phyloP scores from a whole-genome alignment of 768 basidiomycete species.

The Sporobolomyces phaffii region DNA sequence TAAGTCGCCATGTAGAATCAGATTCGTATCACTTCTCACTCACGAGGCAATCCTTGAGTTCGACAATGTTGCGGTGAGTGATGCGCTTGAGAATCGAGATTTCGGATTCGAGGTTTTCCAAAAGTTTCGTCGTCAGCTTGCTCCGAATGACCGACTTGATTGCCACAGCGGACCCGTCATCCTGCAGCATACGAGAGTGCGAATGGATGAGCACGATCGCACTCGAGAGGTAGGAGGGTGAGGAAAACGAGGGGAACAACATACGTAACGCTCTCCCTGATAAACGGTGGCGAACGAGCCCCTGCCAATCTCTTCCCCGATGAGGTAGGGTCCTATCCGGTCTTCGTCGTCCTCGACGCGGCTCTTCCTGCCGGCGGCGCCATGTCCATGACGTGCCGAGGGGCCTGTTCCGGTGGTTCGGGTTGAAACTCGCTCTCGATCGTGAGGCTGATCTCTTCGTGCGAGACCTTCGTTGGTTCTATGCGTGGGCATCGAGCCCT shows the following conservation, averaged over 20 bases:
- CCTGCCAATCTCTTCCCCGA: slow-evolving; percentile 50
- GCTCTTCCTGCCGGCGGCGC: background rate
- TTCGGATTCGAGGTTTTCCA: slow-evolving; percentile 97
- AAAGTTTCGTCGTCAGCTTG: slow-evolving; percentile 80
- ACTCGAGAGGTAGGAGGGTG: background rate
- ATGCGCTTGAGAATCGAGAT: slow-evolving; percentile 92
- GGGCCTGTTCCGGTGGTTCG: background rate
- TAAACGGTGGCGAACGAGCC: slow-evolving; percentile 96
- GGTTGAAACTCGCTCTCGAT: slow-evolving; percentile 7
- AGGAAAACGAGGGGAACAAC: background rate
- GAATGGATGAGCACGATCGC: background rate
- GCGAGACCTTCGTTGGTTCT: slow-evolving; percentile 6
- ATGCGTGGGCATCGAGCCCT: slow-evolving; percentile 1
- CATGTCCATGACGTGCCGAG: background rate
- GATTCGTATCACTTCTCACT: slow-evolving; percentile 37
- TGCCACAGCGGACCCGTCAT: slow-evolving; percentile 52
- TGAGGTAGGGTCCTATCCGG: slow-evolving; percentile 43
- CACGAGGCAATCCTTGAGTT: slow-evolving; percentile 86
- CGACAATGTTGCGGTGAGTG: slow-evolving; percentile 87
- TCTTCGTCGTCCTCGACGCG: slow-evolving; percentile 40
- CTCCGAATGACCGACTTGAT: slow-evolving; percentile 89
- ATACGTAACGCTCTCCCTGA: slow-evolving; percentile 33
- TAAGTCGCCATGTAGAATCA: background rate
- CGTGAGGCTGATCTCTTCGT: slow-evolving; percentile 1
- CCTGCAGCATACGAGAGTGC: slow-evolving; percentile 1